Evolutionary conservation across 2,329 filamentous ascomycete genomes (phyloP), one percentile per base, ranked within the genome.

Genomic region (Talaromyces marneffei): DNA sequence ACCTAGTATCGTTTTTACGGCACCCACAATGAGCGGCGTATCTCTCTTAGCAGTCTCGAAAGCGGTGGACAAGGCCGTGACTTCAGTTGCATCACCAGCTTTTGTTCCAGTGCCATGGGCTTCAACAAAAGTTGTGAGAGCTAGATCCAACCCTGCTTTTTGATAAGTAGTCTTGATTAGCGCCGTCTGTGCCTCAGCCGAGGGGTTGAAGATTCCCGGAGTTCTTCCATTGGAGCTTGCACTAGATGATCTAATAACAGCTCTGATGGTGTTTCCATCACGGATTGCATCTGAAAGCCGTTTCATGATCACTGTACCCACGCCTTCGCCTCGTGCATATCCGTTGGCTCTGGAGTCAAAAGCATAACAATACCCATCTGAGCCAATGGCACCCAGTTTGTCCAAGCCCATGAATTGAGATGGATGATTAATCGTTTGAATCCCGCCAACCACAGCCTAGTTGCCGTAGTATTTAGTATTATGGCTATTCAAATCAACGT

Each of bases 261-360:
- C 57, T 37, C 46, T 23, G 29, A 53, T 48, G 14, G 37, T 75
- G 67, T 87, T 83, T 29, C 83, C 83, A 65, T 85, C 82, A 14
- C 76, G 74, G 7, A 87, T 65, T 0, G 85, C 76, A 65, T 81
- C 77, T 0, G 63, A 68, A 5, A 86, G 60, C 0, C 84, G 85
- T 67, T 86, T 86, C 0, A 87, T 64, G 0, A 85, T 69, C 0
- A 86, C 64, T 0, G 74, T 71, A 0, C 77, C 77, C 8, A 83
- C 69, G 0, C 82, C 83, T 55, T 86, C 84, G 12, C 80, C 82
- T 0, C 82, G 77, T 29, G 74, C 80, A 68, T 77, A 83, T 7
- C 81, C 82, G 64, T 83, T 71, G 0, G 80, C 83, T 78, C 77
- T 25, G 82, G 78, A 1, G 81, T 83, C 18, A 85, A 78, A 50